Base-by-base conservation (phyloP, 345 rosid genomes). In the Ceriops zippeliana region DNA sequence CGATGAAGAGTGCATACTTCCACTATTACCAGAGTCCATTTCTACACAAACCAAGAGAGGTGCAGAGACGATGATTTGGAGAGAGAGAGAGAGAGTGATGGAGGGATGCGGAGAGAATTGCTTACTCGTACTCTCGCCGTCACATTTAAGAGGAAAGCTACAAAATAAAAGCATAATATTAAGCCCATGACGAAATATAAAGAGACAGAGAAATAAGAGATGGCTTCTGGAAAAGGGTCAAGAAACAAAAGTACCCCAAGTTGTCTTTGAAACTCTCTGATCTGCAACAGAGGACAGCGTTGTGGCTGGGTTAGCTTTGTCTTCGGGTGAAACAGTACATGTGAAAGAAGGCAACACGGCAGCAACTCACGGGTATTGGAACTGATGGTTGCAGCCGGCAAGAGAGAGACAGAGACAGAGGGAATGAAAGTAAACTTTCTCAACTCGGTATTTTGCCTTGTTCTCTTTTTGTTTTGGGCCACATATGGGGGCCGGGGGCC, bases 1-100 rank as follows among this genome's bases (percentile, higher is more conserved):
- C 17, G 49, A 42, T 16, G 98, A 90, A 28, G 96, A 90, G 70
- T 89, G 96, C 81, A 87, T 74, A 74, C 98, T 90, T 30, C 91
- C 90, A 77, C 82, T 80, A 47, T 90, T 88, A 65, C 84, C 88
- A 63, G 98, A 92, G 78, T 87, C 96, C 98, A 90, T 92, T 28
- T 56, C 17, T 28, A 9, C 31, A 52, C 37, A 34, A 10, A 16
- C 37, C 6, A 54, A 68, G 49, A 61, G 49, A 61, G 28, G 11
- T 58, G 49, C 47, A 58, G 24, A 68, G 64, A 74, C 75, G 70
- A 71, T 67, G 74, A 63, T 63, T 67, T 38, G 67, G 28, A 51
- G 74, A 71, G 67, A 38, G 31, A 66, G 51, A 63, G 58, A 70
- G 37, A 31, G 69, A 67, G 52, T 56, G 8, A 22, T 2, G 30